Evolutionary conservation across 2,329 filamentous ascomycete genomes (phyloP).

Genomic region (Graphiopsis chlorocephala): DNA sequence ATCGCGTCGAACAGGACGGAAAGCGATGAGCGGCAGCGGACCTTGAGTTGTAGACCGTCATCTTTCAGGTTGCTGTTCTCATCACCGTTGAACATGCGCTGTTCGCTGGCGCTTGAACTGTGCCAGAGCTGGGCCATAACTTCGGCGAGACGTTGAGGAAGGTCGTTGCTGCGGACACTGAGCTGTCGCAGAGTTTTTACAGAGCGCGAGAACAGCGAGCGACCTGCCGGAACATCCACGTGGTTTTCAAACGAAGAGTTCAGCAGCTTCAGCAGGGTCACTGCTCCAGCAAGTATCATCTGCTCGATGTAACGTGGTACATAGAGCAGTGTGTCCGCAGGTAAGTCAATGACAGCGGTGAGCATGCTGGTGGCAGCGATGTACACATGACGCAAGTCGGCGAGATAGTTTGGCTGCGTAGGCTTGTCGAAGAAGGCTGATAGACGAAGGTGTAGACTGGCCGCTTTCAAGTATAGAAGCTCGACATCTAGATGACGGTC

Average conservation of each 20-base stretch:
- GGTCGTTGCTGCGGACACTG: conserved; percentile 73
- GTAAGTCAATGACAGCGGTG: conserved; percentile 64
- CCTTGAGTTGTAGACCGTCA: conserved; percentile 72
- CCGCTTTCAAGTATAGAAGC: conserved; percentile 66
- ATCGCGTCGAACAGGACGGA: conserved; percentile 81
- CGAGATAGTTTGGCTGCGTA: conserved; percentile 66
- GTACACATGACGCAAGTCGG: conserved; percentile 74
- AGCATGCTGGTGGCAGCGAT: conserved; percentile 68
- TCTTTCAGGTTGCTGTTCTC: conserved; percentile 47
- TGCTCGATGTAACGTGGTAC: conserved; percentile 76
- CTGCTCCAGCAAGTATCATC: conserved; percentile 79
- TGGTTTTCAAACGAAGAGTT: conserved; percentile 72
- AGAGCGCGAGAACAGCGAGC: conserved; percentile 67
- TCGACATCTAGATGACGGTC: conserved; percentile 48
- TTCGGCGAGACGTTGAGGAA: conserved; percentile 76
- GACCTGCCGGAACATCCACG: conserved; percentile 67
- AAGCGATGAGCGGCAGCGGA: conserved; percentile 82
- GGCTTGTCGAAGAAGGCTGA: conserved; percentile 80
- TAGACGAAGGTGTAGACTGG: conserved; percentile 70
- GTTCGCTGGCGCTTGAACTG: conserved; percentile 39
- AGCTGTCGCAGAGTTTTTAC: conserved; percentile 69
- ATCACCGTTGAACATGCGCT: conserved; percentile 31
- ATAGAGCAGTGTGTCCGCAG: conserved; percentile 55
- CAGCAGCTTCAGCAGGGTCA: conserved; percentile 71
- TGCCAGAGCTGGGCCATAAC: conserved; percentile 89